Conservation (phyloP, 1,284 basidiomycete genomes). For the Boletus semigastroideus region DNA sequence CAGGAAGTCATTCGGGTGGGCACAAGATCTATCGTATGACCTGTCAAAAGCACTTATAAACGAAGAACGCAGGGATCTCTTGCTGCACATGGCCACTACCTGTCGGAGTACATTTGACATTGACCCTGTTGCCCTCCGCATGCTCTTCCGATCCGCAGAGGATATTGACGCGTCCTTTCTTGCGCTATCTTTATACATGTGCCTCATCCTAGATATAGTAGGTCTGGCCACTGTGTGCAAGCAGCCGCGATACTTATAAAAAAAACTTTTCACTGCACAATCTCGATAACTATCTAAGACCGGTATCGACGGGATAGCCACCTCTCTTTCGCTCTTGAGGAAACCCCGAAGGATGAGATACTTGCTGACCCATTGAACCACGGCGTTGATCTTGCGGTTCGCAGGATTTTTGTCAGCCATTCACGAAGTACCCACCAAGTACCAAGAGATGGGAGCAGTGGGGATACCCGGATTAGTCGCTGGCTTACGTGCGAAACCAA, state of each 20-base stretch:
- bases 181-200: neutral
- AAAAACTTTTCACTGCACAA: neutral
- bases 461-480: neutral
- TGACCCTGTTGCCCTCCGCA: neutral
- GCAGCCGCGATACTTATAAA: neutral
- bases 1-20: slow-evolving; percentile 37
- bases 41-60: neutral
- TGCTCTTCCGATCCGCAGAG: neutral
- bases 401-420: neutral
- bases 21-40: slow-evolving; percentile 21
- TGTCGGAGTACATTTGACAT: slow-evolving; percentile 1
- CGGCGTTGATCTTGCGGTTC: neutral
- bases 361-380: neutral
- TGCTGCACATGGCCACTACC: neutral
- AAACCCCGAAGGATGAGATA: neutral
- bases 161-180: neutral
- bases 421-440: neutral
- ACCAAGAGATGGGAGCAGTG: neutral
- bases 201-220: neutral
- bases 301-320: neutral
- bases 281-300: neutral
- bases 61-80: neutral
- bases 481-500: neutral
- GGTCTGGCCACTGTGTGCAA: neutral
- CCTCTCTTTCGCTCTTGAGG: neutral